phyloP scores from a whole-genome alignment of 2,329 filamentous ascomycete species.

The Colletotrichum liriopes region DNA sequence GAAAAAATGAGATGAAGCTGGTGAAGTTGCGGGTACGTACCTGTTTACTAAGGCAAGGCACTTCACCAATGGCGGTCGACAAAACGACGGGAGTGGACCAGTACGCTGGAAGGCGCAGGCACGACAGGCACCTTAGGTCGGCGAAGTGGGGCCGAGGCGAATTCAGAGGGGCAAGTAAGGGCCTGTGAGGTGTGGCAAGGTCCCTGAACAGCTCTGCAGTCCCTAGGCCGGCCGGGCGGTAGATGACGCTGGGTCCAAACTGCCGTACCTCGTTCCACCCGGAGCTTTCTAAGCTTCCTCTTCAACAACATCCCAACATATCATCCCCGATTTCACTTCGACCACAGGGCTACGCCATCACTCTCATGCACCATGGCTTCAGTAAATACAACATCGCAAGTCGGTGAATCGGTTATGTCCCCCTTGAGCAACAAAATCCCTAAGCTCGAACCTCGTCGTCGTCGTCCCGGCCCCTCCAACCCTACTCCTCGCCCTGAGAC shows the following conservation, averaged over 20 bases:
- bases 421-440: constrained; percentile 64
- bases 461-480: constrained; percentile 67
- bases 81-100: background rate
- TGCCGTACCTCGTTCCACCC: background rate
- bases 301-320: constrained; percentile 5
- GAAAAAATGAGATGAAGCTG: constrained; percentile 23
- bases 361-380: constrained; percentile 29
- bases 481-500: constrained; percentile 80
- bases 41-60: constrained; percentile 20
- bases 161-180: background rate
- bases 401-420: background rate
- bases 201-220: background rate
- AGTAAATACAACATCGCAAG: background rate
- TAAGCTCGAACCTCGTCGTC: constrained; percentile 77
- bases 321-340: background rate
- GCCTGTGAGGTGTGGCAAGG: background rate
- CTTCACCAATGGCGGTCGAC: constrained; percentile 13
- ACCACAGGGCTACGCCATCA: background rate
- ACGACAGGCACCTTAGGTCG: background rate
- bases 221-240: background rate
- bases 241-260: constrained; percentile 11
- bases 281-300: constrained; percentile 1
- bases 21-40: constrained; percentile 19
- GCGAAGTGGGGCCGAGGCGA: background rate
- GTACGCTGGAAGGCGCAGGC: background rate